Base-by-base conservation (phyloP, 2,329 filamentous ascomycete genomes). In the Penicillium digitatum region DNA sequence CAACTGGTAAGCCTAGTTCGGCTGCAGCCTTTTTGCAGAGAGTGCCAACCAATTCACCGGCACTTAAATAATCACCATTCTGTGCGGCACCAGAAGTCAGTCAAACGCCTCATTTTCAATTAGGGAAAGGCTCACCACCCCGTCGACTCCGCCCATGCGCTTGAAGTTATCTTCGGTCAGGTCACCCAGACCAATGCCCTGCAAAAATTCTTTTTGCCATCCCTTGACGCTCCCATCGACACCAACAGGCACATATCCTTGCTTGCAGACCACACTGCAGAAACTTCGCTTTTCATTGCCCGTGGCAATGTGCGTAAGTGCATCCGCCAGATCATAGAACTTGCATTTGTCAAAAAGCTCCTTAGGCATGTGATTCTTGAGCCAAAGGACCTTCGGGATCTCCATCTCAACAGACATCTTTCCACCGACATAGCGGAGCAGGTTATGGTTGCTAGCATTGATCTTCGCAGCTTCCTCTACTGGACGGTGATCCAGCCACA, bases 401-500 rank as follows among this genome's bases (percentile, higher is more conserved):
- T 99, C 94, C 94, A 99, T 99, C 79, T 99, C 94, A 62, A 96
- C 93, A 72, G 90, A 96, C 94, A 99, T 99, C 72, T 88, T 93
- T 60, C 94, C 94, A 64, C 94, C 94, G 18, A 99, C 94, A 70
- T 99, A 99, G 68, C 91, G 88, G 56, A 99, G 84, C 51, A 99
- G 80, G 73, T 95, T 94, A 79, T 99, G 94, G 50, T 87, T 82
- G 3, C 94, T 97, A 52, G 85, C 85, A 73, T 99, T 99, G 78
- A 99, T 95, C 76, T 89, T 88, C 60, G 89, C 87, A 0, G 93
- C 95, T 80, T 99, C 94, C 57, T 89, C 84, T 14, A 94, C 84
- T 0, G 94, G 90, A 37, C 94, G 86, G 74, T 99, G 94, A 74
- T 99, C 94, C 53, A 99, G 87, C 94, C 94, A 99, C 24, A 99